Evolutionary conservation across 345 rosid genomes (phyloP).

Genomic region (Cardamine chenopodiifolia): DNA sequence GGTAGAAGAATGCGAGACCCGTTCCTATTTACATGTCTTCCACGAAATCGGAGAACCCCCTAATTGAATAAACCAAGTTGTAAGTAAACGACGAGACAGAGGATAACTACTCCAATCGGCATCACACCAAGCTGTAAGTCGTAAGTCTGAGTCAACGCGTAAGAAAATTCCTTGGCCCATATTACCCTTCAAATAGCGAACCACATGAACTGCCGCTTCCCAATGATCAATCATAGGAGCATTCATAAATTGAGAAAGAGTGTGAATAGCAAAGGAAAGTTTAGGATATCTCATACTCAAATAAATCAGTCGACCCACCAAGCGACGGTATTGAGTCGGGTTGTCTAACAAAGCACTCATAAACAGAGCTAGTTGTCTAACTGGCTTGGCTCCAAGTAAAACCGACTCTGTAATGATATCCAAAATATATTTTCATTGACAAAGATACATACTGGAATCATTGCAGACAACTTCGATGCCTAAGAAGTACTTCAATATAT

Average conservation of each 20-base stretch:
- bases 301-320: background rate
- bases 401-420: no score
- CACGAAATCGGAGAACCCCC: background rate
- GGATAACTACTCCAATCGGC: background rate
- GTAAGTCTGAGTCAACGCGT: accelerated
- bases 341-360: no score
- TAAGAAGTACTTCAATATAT: no score
- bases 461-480: no score
- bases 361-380: no score
- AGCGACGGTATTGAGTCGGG: background rate
- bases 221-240: background rate
- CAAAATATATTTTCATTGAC: no score
- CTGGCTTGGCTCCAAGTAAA: no score
- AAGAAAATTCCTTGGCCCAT: background rate
- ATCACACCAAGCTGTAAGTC: background rate
- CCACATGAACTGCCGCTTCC: background rate
- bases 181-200: background rate
- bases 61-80: background rate
- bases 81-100: background rate
- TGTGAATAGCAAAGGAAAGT: background rate
- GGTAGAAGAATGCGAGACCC: background rate
- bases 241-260: background rate
- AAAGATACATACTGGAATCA: no score
- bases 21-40: background rate
- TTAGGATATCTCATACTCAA: background rate